Evolutionary conservation across 176 grass and related monocot genomes (phyloP).

Genomic region (Areca catechu): DNA sequence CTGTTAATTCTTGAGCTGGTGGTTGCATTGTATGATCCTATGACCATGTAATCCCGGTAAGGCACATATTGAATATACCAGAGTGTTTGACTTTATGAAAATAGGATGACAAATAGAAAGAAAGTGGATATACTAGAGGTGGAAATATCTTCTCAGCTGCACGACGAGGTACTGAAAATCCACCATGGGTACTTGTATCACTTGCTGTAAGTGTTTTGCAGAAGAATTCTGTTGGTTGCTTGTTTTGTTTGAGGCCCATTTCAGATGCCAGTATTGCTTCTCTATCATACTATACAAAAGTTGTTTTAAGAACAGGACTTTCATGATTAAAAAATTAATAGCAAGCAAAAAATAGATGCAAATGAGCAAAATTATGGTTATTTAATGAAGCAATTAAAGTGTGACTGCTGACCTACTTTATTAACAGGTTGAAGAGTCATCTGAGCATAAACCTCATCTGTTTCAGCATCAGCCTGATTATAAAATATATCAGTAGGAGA

Average conservation of each 20-base stretch:
- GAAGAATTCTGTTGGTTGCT: constrained; percentile 89
- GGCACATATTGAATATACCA: constrained; percentile 25
- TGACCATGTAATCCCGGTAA: constrained; percentile 54
- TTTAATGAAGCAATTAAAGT: too few relatives aligned
- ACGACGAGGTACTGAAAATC: constrained; percentile 94
- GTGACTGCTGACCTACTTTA: constrained; percentile 37
- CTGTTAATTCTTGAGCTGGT: constrained; percentile 74
- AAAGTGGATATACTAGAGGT: constrained; percentile 57
- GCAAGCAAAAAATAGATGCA: background rate
- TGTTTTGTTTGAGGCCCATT: constrained; percentile 92
- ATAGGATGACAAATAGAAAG: constrained; percentile 7
- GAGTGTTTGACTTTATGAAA: too few relatives aligned
- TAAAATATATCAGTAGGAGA: constrained; percentile 2
- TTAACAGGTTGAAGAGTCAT: constrained; percentile 98
- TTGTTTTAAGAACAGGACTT: constrained; percentile 19
- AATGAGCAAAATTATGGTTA: background rate
- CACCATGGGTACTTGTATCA: constrained; percentile 93
- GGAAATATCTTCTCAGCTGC: constrained; percentile 99
- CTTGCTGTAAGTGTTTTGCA: constrained; percentile 94
- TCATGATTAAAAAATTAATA: constrained; percentile 1
- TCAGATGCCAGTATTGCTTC: constrained; percentile 96
- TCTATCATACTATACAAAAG: constrained; percentile 60
- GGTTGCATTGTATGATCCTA: constrained; percentile 99
- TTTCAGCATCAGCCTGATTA: constrained; percentile 88
- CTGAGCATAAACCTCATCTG: constrained; percentile 96